Percentiles rank a stretch among this genome's conserved stretches.
Evolutionary conservation across 1,139 yeast genomes (phyloP).

Genomic region (Wickerhamomyces sp.): DNA sequence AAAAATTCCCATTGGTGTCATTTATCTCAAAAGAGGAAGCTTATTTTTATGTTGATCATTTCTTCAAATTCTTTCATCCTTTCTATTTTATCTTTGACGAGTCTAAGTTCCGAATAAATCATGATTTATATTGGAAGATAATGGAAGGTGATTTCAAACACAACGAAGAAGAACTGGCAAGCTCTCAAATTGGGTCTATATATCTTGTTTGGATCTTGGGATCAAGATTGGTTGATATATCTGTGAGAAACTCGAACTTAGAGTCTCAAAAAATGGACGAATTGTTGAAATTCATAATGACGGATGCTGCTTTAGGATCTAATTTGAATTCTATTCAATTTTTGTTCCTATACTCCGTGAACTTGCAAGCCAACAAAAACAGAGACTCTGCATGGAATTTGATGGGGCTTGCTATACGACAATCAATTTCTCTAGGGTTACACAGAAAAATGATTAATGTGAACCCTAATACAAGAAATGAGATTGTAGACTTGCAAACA

Average conservation of each 20-base stretch:
- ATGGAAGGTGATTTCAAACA: slow-evolving; percentile 4
- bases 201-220: slow-evolving; percentile 42
- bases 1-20: slow-evolving; percentile 30
- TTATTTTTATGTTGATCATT: slow-evolving; percentile 31
- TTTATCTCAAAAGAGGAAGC: slow-evolving; percentile 30
- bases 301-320: slow-evolving; percentile 40
- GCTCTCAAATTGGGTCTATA: slow-evolving; percentile 32
- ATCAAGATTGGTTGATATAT: slow-evolving; percentile 18
- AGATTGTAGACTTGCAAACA: slow-evolving; percentile 13
- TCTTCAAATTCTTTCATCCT: slow-evolving; percentile 38
- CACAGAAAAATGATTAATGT: slow-evolving; percentile 29
- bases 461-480: slow-evolving; percentile 3
- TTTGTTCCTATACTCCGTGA: slow-evolving; percentile 35
- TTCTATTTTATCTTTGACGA: slow-evolving; percentile 36
- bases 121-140: slow-evolving; percentile 32
- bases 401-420: slow-evolving; percentile 40
- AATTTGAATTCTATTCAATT: slow-evolving; percentile 39
- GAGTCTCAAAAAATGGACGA: slow-evolving; percentile 29
- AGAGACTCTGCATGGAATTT: slow-evolving; percentile 43
- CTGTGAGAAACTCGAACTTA: slow-evolving; percentile 5
- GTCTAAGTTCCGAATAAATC: slow-evolving; percentile 27
- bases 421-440: slow-evolving; percentile 41
- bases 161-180: slow-evolving; percentile 4
- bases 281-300: slow-evolving; percentile 34
- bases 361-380: slow-evolving; percentile 37